Evolutionary conservation across 2,329 filamentous ascomycete species (phyloP), one percentile per base, ranked within the genome.

Genomic region (Pseudogymnoascus verrucosus): DNA sequence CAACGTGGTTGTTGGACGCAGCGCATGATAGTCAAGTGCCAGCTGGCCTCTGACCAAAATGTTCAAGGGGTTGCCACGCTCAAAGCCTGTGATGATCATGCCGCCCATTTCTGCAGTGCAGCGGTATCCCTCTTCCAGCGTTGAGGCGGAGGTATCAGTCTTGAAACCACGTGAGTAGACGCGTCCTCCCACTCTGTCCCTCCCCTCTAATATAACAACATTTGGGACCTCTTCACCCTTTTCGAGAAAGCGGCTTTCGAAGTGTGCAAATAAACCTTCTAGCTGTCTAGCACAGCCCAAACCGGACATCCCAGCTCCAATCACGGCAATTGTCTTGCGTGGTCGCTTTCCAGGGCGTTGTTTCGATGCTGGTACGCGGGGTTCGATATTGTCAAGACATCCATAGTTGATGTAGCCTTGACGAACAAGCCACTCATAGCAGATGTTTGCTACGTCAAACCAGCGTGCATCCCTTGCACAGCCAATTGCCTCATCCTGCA

Each of bases 21-120:
- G 80, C 23, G 89, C 81, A 74, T 97, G 91, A 73, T 96, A 97
- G 14, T 87, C 87, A 19, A 99, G 82, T 26, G 89, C 90, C 60
- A 99, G 82, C 75, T 99, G 96, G 14, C 91, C 93, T 68, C 95
- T 88, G 64, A 99, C 87, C 65, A 99, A 86, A 60, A 93, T 85
- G 73, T 97, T 96, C 69, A 99, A 78, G 4, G 95, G 95, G 70
- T 99, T 99, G 16, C 96, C 96, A 68, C 91, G 86, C 68, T 98
- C 92, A 73, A 98, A 99, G 0, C 95, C 95, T 36, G 96, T 97
- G 66, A 99, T 92, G 65, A 99, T 98, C 82, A 99, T 96, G 63
- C 93, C 95, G 28, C 95, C 95, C 87, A 97, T 96, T 74, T 99
- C 95, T 34, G 91, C 95, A 19, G 93, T 98, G 71, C 89, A 89